Conservation (phyloP, 495 filamentous ascomycete species). For the Hyphodiscus hymeniophilus region DNA sequence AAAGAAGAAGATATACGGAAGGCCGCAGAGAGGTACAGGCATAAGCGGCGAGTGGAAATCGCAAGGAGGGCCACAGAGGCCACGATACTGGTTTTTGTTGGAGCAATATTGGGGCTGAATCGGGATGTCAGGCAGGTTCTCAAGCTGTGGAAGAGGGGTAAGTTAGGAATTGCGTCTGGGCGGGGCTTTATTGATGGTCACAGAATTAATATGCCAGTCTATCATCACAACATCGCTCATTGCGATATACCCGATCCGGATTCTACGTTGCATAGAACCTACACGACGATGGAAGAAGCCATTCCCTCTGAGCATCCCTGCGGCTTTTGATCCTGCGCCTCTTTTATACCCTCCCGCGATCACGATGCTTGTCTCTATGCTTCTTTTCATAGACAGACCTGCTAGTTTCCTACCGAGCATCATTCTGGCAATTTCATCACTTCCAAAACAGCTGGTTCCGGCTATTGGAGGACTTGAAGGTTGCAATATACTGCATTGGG, state of each 20-base stretch:
- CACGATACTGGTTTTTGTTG: constrained; percentile 35
- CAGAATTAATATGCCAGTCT: constrained; percentile 42
- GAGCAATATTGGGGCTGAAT: constrained; percentile 27
- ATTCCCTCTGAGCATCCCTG: constrained; percentile 44
- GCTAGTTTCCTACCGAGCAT: constrained; percentile 66
- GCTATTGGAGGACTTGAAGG: constrained; percentile 42
- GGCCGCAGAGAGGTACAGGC: constrained; percentile 27
- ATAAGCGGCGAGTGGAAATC: constrained; percentile 33
- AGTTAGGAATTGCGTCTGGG: background rate
- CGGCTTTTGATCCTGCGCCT: constrained; percentile 83
- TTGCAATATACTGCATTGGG: constrained; percentile 62
- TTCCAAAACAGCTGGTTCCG: constrained; percentile 69
- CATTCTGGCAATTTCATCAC: constrained; percentile 66
- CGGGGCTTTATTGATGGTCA: constrained; percentile 1
- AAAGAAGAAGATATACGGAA: constrained; percentile 12
- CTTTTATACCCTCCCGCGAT: constrained; percentile 76
- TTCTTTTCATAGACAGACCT: constrained; percentile 51
- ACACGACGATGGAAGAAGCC: constrained; percentile 17
- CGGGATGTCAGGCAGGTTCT: constrained; percentile 24
- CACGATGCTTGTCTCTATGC: constrained; percentile 69
- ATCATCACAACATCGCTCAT: constrained; percentile 36
- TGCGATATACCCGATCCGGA: constrained; percentile 38
- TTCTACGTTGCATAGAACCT: constrained; percentile 13
- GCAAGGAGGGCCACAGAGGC: constrained; percentile 35
- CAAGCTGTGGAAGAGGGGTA: constrained; percentile 17